Conservation (phyloP, 2,329 filamentous ascomycete species). For the Colletotrichum echinochloae region DNA sequence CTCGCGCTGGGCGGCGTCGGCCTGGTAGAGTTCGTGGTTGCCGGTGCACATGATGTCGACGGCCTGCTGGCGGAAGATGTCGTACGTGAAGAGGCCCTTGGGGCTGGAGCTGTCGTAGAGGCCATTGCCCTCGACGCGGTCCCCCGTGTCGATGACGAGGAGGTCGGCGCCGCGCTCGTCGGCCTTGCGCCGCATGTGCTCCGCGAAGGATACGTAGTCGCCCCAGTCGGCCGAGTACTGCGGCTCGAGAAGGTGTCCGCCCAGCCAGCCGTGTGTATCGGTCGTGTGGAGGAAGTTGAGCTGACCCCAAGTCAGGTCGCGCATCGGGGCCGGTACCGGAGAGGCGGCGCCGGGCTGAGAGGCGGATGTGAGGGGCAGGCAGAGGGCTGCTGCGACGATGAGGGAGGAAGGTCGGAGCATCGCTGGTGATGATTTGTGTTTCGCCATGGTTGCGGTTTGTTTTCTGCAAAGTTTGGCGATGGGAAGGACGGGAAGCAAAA, state of each 20-base stretch:
- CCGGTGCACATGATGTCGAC: constrained; percentile 89
- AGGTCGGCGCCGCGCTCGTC: constrained; percentile 85
- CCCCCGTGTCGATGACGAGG: constrained; percentile 94
- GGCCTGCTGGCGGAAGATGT: constrained; percentile 84
- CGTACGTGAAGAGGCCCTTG: constrained; percentile 88
- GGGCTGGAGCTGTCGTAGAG: constrained; percentile 91
- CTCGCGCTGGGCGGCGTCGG: constrained; percentile 81
- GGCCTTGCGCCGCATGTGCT: constrained; percentile 82
- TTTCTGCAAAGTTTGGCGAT: not conserved
- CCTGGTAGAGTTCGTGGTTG: constrained; percentile 95
- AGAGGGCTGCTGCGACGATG: constrained; percentile 44
- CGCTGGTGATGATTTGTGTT: constrained; percentile 10
- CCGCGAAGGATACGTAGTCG: constrained; percentile 93
- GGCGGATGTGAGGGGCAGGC: constrained; percentile 54
- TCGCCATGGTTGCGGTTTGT: constrained; percentile 8
- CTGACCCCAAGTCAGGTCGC: constrained; percentile 90
- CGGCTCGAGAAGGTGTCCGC: constrained; percentile 91
- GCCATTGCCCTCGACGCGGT: constrained; percentile 93
- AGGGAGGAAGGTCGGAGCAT: constrained; percentile 23
- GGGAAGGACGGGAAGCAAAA: not conserved
- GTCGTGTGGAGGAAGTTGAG: constrained; percentile 98
- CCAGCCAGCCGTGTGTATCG: constrained; percentile 96
- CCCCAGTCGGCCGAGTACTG: constrained; percentile 98
- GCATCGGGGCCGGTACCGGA: constrained; percentile 83
- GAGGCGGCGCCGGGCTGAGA: constrained; percentile 84